Base-by-base conservation (phyloP, 208 protist species). In the Lotmaria passim region DNA sequence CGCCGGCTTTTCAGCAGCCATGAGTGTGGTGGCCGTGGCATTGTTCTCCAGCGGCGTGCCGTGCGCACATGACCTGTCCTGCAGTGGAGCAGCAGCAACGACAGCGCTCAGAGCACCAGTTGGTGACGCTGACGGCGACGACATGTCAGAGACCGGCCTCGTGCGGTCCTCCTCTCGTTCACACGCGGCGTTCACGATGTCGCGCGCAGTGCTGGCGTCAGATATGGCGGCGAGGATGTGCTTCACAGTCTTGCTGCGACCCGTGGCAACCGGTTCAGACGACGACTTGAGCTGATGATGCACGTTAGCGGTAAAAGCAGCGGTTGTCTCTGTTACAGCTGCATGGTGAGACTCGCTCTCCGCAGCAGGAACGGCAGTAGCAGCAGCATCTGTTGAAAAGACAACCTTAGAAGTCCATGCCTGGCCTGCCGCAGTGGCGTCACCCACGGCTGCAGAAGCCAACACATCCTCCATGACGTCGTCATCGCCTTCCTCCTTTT, bases 121-220 rank as follows among this genome's bases (percentile, higher is more conserved):
- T n/a, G 21, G 50, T n/a, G 50, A 24, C 8, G 44, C 8, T 41
- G 10, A 23, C 14, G 50, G 2, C 10, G 50, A 56, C 4, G 50
- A 56, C 7, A 31, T 28, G 23, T 3, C 50, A 19, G 65, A 57
- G 24, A 47, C 0, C 19, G 55, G 14, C n/a, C 65, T 26, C 41
- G 24, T 41, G 8, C 11, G 28, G 1, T 39, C 26, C 28, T 43
- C n/a, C 44, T 65, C 67, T 7, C 47, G 55, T 28, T 73, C 67
- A 23, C 67, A 73, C 19, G 67, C 67, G 1, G 67, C 24, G 5
- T 46, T 21, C 11, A 39, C 33, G 34, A 51, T 65, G 48, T 63
- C 55, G 1, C 8, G 33, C 10, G 56, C 47, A 7, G 56, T 21
- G 11, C 24, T 26, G 17, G 33, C 33, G 6, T 47, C n/a, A 31